Base-by-base conservation (phyloP, 257 asterid genomes). In the Perilla frutescens region DNA sequence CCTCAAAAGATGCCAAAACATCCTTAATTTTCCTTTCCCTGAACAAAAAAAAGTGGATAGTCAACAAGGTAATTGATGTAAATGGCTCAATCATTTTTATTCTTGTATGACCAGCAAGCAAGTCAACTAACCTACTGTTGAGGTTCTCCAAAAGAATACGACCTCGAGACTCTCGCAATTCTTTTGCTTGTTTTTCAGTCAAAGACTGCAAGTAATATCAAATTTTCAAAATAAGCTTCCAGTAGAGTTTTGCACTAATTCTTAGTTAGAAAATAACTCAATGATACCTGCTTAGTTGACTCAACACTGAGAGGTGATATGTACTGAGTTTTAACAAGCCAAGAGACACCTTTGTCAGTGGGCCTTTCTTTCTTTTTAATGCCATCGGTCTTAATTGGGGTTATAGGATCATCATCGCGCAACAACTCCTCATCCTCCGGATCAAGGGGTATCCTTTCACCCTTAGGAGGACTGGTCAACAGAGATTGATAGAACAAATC, bases 301-400 rank as follows among this genome's bases (percentile, higher is more conserved):
- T 95, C 98, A 75, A 82, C 73, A 82, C 96, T 92, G 76, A 95
- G 84, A 48, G 98, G 96, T 77, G 99, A 95, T 61, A 95, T 92
- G 76, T 95, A 92, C 78, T 95, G 98, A 66, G 99, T 92, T 80
- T 92, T 92, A 65, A 95, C 99, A 67, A 90, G 92, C 99, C 98
- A 95, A 73, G 99, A 87, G 77, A 92, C 91, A 74, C 98, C 99
- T 84, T 92, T 84, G 68, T 95, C 99, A 1, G 96, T 89, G 9
- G 99, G 99, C 72, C 99, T 87, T 34, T 91, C 98, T 81, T 95
- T 95, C 87, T 81, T 89, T 80, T 89, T 90, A 57, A 92, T 85
- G 76, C 99, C 97, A 76, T 95, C 96, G 62, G 83, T 72, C 90
- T 92, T 90, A 68, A 85, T 78, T 37, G 99, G 98, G 78, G 95